Conservation (phyloP, 2,329 filamentous ascomycete species). For the Colletotrichum liaoningense region DNA sequence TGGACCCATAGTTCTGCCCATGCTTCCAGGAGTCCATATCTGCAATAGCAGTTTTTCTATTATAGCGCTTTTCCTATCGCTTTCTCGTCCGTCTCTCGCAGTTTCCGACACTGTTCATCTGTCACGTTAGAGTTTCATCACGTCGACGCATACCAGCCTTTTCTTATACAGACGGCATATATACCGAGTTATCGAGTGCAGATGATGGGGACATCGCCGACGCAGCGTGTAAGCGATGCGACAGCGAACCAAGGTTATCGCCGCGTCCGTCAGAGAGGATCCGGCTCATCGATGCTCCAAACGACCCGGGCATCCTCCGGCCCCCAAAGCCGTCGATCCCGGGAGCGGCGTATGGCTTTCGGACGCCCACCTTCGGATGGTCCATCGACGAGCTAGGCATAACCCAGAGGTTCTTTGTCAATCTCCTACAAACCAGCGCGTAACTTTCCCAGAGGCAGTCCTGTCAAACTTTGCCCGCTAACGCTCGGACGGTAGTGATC, state of each 20-base stretch:
- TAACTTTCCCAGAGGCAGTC: conserved; percentile 1
- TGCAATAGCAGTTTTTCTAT: conserved; percentile 5
- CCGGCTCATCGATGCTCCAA: conserved; percentile 4
- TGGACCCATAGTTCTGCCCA: conserved; percentile 2
- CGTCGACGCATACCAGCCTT: neutral
- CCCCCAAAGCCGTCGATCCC: neutral
- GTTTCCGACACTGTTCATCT: neutral
- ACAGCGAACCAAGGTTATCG: neutral
- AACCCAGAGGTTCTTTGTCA: conserved; percentile 3
- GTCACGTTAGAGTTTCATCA: conserved; percentile 14
- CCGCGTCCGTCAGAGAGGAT: neutral
- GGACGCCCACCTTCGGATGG: neutral
- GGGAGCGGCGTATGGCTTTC: neutral
- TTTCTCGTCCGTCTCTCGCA: neutral
- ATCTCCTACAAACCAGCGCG: conserved; percentile 11
- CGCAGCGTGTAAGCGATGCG: conserved; percentile 8
- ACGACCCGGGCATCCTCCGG: neutral
- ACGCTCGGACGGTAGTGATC: conserved; percentile 27
- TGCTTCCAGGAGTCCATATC: neutral
- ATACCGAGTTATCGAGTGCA: neutral
- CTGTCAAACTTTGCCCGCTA: conserved; percentile 8
- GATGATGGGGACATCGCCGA: neutral
- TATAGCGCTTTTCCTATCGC: conserved; percentile 12
- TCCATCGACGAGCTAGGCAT: conserved; percentile 7
- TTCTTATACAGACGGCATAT: neutral